phyloP scores from a whole-genome alignment of 164 flowering plant species.

The Cinnamomum micranthum region DNA sequence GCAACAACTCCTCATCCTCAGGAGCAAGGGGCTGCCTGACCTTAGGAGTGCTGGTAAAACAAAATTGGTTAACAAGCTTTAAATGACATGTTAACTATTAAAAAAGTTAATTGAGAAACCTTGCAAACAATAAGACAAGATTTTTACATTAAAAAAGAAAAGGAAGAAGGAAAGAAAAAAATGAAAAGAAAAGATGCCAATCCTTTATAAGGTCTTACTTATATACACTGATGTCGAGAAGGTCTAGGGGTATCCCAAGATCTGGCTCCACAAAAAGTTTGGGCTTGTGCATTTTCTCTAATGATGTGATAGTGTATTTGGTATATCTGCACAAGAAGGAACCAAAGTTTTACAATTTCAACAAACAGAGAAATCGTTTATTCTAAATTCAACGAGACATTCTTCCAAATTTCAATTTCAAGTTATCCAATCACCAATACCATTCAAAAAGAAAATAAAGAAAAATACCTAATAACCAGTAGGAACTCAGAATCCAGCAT shows the following conservation, averaged over 20 bases:
- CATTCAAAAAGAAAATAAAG: too few species aligned
- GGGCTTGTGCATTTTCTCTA: conserved; percentile 96
- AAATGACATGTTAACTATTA: background rate
- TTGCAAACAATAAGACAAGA: background rate
- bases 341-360: background rate
- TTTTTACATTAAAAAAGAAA: background rate
- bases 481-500: background rate
- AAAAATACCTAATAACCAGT: too few species aligned
- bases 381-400: background rate
- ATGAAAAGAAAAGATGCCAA: conserved; percentile 4
- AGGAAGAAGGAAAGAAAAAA: conserved; percentile 1
- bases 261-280: conserved; percentile 86
- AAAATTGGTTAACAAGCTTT: conserved; percentile 1
- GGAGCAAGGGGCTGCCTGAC: conserved; percentile 57
- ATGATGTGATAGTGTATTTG: conserved; percentile 70
- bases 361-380: background rate
- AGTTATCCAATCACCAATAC: background rate
- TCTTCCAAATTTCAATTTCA: background rate
- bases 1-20: conserved; percentile 88
- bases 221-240: conserved; percentile 94
- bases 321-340: conserved; percentile 51
- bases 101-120: background rate
- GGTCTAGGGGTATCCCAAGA: conserved; percentile 94
- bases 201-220: conserved; percentile 49
- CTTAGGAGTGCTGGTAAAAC: conserved; percentile 56